Evolutionary conservation across 2,329 filamentous ascomycete genomes (phyloP).

Genomic region (Pseudonectria foliicola): DNA sequence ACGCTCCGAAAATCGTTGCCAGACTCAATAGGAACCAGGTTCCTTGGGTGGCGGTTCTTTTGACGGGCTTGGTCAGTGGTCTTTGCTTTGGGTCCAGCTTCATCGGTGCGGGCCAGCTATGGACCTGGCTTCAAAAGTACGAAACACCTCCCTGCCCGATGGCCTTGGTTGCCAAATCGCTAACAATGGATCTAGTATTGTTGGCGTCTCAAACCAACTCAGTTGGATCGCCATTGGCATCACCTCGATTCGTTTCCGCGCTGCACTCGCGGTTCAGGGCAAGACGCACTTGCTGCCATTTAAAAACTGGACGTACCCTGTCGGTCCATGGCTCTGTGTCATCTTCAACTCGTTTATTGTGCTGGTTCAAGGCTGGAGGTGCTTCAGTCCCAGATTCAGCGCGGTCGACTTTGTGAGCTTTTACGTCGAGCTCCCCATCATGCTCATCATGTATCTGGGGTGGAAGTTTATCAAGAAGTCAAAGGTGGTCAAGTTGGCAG

Average conservation of each 20-base stretch:
- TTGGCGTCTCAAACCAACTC: constrained; percentile 61
- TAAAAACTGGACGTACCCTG: constrained; percentile 61
- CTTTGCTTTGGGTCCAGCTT: constrained; percentile 60
- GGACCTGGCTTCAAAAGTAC: constrained; percentile 60
- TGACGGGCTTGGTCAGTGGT: constrained; percentile 48
- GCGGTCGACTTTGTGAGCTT: constrained; percentile 55
- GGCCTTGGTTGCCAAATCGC: not conserved
- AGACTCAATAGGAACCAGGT: constrained; percentile 28
- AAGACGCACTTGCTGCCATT: constrained; percentile 55
- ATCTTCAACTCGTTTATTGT: constrained; percentile 53
- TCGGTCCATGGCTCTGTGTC: constrained; percentile 50
- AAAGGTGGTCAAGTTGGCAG: constrained; percentile 44
- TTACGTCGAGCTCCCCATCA: constrained; percentile 56
- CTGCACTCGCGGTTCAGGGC: constrained; percentile 48
- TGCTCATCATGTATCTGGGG: constrained; percentile 55
- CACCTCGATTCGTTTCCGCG: constrained; percentile 58
- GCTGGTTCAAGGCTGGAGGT: constrained; percentile 56
- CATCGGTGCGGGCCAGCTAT: constrained; percentile 57
- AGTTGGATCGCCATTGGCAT: constrained; percentile 60
- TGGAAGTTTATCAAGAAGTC: constrained; percentile 69
- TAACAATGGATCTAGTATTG: constrained; percentile 35
- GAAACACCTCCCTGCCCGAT: too few relatives aligned
- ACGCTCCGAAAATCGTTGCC: constrained; percentile 50
- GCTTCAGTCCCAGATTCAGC: constrained; percentile 52
- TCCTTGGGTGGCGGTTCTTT: constrained; percentile 36